Base-by-base conservation (phyloP, 1,284 basidiomycete species). In the Polyporus tsugae region DNA sequence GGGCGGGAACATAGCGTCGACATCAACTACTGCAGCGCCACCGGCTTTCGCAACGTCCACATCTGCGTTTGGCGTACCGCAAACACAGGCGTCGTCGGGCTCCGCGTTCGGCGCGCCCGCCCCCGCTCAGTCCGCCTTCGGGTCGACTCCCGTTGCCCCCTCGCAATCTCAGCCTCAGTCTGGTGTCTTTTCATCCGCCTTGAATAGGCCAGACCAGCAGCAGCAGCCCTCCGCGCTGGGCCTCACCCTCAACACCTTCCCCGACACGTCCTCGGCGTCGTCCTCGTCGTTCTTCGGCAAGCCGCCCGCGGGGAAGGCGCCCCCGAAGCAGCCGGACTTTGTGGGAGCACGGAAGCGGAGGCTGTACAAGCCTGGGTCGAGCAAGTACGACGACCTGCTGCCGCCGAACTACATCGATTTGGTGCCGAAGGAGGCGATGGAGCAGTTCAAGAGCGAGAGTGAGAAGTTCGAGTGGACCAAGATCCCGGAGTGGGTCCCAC, bases 401-500 rank as follows among this genome's bases (percentile, higher is more conserved):
- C 92, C 91, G 9, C 73, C 74, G n/a, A 84, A 89, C 72, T 93
- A 92, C 77, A 71, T 81, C 61, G 79, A 85, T 59, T 77, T 87
- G 33, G 74, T 91, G 66, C 90, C 88, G 7, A 80, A 83, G 49
- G 79, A 79, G 33, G 87, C 85, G 59, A 77, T 87, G 72, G 85
- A 86, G 17, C 88, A 90, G 49, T 96, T 94, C 76, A 79, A 82
- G 75, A 83, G 81, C 11, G 80, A 82, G 62, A 86, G 79, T 13
- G 81, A 83, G 62, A 86, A 78, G 79, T 96, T 95, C 75, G 87
- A 88, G 72, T 89, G 90, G 87, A 91, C 89, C 11, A 85, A 86
- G 68, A 87, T 96, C 29, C 95, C 95, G 0, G 88, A 94, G 61
- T 89, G 89, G 82, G 85, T 93, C 60, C 95, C 95, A 44, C 95